Base-by-base conservation (phyloP, 306 rosid species). In the Ormosia emarginata region DNA sequence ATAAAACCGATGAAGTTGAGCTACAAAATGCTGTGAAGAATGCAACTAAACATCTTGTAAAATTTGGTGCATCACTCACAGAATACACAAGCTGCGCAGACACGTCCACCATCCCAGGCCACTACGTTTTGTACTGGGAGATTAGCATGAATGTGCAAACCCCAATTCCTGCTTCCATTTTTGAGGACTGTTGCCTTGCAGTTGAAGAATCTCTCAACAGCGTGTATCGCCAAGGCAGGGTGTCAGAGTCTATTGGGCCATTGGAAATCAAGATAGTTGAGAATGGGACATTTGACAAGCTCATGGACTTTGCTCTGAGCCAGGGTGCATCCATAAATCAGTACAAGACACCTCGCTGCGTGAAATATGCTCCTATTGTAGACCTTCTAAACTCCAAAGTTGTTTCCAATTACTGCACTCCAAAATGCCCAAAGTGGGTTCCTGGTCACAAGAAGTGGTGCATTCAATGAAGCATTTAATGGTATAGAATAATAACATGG, bases 101-200 rank as follows among this genome's bases (percentile, higher is more conserved):
- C 69, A 84, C 91, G 0, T 78, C 84, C 12, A 80, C 93, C 5
- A 83, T 89, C 76, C 93, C 90, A 0, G 90, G 93, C 2, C 92
- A 88, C 78, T 89, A 88, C 14, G 88, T 91, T 4, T 47, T 91
- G n/a, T 86, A 86, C 82, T 91, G 95, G 93, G 95, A 91, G 65
- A 84, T 91, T 4, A 80, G 15, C 77, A 49, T 2, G n/a, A 1
- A 44, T 24, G 40, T 30, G 4, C 50, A 77, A 52, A 78, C 52
- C 34, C 13, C 70, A 69, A 82, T 82, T 69, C 91, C 94, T n/a
- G 15, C 13, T 36, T 84, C 79, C 8, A 83, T 86, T 32, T 84
- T 85, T 4, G 86, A 89, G 50, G 87, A 91, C 3, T 86, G 91
- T 64, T 91, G 93, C 55, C 71, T 74, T 4, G 50, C 81, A 32